Conservation (phyloP, 805 yeast genomes). For the Grigorovia yakushimaensis region DNA sequence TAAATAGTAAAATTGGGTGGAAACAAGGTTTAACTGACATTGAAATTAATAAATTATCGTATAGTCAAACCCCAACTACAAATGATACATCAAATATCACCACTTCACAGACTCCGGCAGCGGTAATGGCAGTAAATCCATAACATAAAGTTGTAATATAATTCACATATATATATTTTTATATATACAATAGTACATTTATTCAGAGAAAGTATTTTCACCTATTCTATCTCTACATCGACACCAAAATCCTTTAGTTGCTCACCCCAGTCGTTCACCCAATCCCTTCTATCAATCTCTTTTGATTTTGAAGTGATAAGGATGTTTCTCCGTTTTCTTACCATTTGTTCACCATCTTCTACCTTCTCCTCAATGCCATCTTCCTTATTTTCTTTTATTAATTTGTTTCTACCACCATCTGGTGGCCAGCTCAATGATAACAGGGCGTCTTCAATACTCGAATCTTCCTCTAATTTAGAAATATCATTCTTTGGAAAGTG, state of each 20-base stretch:
- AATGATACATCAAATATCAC: background rate
- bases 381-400: constrained; percentile 11
- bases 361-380: constrained; percentile 10
- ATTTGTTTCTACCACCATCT: constrained; percentile 44
- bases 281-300: constrained; percentile 33
- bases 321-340: constrained; percentile 26
- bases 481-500: constrained; percentile 46
- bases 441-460: constrained; percentile 39
- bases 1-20: constrained; percentile 53
- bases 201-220: background rate
- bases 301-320: constrained; percentile 19
- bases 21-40: constrained; percentile 30
- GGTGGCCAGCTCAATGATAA: constrained; percentile 88
- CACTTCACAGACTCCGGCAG: background rate
- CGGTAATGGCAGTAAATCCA: background rate
- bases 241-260: constrained; percentile 79
- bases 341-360: constrained; percentile 26
- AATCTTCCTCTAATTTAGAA: constrained; percentile 26
- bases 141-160: background rate
- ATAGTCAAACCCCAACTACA: no score
- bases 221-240: constrained; percentile 54
- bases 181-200: background rate
- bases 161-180: background rate
- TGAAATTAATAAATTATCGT: constrained; percentile 1
- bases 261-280: constrained; percentile 82